These are phyloP conservation scores for Globisporangium cederbergense DNA, from an alignment of 352 stramenopile species.

Conservation along the genomic window DNA sequence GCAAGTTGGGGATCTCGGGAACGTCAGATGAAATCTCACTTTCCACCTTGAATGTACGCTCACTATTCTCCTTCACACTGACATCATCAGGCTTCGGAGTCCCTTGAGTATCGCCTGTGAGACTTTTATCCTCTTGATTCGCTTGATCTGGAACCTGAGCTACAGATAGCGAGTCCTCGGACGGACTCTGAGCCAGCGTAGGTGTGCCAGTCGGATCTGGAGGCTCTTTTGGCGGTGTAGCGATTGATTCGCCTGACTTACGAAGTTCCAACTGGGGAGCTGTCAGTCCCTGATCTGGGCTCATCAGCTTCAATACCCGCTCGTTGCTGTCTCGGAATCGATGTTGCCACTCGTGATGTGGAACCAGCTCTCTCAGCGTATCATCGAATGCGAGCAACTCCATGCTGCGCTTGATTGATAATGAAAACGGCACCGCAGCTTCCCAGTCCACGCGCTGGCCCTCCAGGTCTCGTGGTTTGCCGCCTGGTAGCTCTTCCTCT, in stretches of 20 bases:
- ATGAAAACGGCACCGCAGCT: constrained; percentile 28
- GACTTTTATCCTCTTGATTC: not conserved
- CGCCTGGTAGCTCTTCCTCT: not conserved
- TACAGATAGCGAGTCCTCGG: not conserved
- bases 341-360: constrained; percentile 45
- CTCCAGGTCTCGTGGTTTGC: constrained; percentile 2
- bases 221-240: not conserved
- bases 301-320: constrained; percentile 15
- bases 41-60: not conserved
- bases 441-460: constrained; percentile 31
- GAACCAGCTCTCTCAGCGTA: constrained; percentile 25
- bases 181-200: not conserved
- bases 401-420: constrained; percentile 34
- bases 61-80: not conserved
- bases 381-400: constrained; percentile 46
- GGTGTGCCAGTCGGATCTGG: not conserved
- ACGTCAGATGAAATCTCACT: not conserved
- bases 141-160: not conserved
- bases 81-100: not conserved
- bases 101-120: not conserved
- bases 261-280: not conserved
- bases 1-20: not conserved
- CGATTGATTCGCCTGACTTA: not conserved
- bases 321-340: constrained; percentile 1
- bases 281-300: constrained; percentile 1